Evolutionary conservation across 352 stramenopile genomes (phyloP), one percentile per base, ranked within the genome.

Genomic region (Globisporangium spinosum): DNA sequence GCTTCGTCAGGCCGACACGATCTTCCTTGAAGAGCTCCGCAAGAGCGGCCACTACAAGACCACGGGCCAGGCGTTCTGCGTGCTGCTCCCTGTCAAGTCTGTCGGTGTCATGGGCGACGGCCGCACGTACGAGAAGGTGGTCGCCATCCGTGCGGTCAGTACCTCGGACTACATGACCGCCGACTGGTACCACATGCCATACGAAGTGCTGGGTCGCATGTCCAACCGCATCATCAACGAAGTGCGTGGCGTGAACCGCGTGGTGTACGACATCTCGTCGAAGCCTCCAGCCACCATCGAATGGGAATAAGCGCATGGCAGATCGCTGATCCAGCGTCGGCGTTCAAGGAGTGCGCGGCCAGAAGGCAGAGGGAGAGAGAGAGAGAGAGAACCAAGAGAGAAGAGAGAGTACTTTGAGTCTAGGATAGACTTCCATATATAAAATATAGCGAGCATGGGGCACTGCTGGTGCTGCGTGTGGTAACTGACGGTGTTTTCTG

Each of bases 141-240:
- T 97, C 64, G 93, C 93, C 66, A 96, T 99, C 61, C 94, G 98
- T 62, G 98, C 94, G 69, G 97, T 99, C 25, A 97, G 96, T 67
- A 99, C 98, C n/a, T 99, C 94, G 32, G 98, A 99, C 80, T 99
- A 98, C 80, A 99, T 99, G 98, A 99, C 98, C 29, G 98, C 97
- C 20, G 97, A 99, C 79, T 99, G 98, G 92, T 99, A 99, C 83
- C 94, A 98, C 77, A 98, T 99, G 83, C 97, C 97, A 49, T 99
- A 99, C 78, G 96, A 99, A 62, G 86, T 99, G 45, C 89, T 99
- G 67, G 94, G 90, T 34, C 92, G 82, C 61, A 99, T 99, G 90
- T 98, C 91, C 47, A 99, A 97, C 80, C 88, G 96, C 58, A 98
- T 99, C 71, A 99, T 99, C 77, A 99, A 99, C 78, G 97, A 99